These are phyloP conservation scores for Lichtheimia hyalospora DNA, from an alignment of 371 early-diverging fungal species.

Conservation along the genomic window DNA sequence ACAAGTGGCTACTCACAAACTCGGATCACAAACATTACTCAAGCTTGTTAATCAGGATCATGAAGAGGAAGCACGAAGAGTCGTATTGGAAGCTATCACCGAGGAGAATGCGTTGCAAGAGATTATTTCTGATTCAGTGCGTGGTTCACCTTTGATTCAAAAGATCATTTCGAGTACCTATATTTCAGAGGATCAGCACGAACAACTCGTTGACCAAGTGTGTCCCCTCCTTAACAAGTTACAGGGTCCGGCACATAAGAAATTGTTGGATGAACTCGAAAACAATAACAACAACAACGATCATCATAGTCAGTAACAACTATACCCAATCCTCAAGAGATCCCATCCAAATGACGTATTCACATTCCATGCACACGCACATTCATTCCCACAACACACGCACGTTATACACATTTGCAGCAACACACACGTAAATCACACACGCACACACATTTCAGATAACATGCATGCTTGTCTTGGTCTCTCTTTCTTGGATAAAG, in stretches of 20 bases:
- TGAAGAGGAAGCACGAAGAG: conserved; percentile 50
- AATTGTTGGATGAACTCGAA: conserved; percentile 15
- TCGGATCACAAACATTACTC: conserved; percentile 80
- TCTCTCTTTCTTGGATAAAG: no score
- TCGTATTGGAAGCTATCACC: conserved; percentile 16
- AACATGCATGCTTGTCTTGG: not conserved
- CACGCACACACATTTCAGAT: not conserved
- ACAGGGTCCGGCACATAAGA: conserved; percentile 16
- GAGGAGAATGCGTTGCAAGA: conserved; percentile 18
- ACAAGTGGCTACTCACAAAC: conserved; percentile 85
- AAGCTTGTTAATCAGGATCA: conserved; percentile 87
- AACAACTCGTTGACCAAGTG: conserved; percentile 3
- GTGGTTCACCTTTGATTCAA: conserved; percentile 37
- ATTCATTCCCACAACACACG: not conserved
- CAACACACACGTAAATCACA: not conserved
- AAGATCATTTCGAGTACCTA: conserved; percentile 46
- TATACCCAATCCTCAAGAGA: not conserved
- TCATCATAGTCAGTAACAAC: conserved; percentile 1
- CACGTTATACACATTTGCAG: not conserved
- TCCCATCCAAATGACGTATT: not conserved
- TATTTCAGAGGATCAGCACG: conserved; percentile 31
- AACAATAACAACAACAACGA: not conserved
- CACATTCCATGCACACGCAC: not conserved
- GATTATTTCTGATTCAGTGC: conserved; percentile 34
- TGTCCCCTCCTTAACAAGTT: conserved; percentile 9